Base-by-base conservation (phyloP, 352 stramenopile species). In the Globisporangium acanthophoron region DNA sequence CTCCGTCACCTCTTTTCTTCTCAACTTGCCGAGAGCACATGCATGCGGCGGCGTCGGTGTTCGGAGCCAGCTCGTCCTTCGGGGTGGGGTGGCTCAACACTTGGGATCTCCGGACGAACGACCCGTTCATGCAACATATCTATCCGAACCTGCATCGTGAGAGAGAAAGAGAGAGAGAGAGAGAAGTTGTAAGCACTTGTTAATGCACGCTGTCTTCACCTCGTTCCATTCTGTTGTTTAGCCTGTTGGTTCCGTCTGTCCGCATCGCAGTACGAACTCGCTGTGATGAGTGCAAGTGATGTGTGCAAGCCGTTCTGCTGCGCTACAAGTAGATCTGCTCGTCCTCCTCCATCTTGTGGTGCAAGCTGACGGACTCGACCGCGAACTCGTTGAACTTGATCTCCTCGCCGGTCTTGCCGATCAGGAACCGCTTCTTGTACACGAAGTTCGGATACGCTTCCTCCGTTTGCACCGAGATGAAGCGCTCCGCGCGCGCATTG, bases 391-490 rank as follows among this genome's bases (percentile, higher is more conserved):
- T 65, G 58, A 87, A 87, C 54, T 82, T 82, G 39, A 87, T 78
- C 62, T 81, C 70, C 49, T 87, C 74, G 37, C 74, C 76, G 37
- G 73, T 80, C 46, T 82, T 80, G 48, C 70, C 74, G 52, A 87
- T 80, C 31, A 78, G 48, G 43, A 87, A 80, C 49, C 74, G 74
- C 62, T 87, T 87, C 66, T 87, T 87, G 66, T 87, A 84, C 51
- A 87, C 73, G 20, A 85, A 52, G 54, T 85, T 87, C 16, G 76
- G 76, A 37, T 87, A 87, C 54, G 84, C 39, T 54, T 87, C 72
- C 54, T 87, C 74, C 5, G 76, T 87, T 33, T 82, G 74, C 13
- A 87, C 74, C 50, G 73, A 65, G 41, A 87, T 64, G 48, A 83
- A 87, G 27, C 73, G 39, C 53, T 83, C 76, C 6, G 76, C 76